Base-by-base conservation (phyloP, 257 asterid species). In the Scutellaria minor region DNA sequence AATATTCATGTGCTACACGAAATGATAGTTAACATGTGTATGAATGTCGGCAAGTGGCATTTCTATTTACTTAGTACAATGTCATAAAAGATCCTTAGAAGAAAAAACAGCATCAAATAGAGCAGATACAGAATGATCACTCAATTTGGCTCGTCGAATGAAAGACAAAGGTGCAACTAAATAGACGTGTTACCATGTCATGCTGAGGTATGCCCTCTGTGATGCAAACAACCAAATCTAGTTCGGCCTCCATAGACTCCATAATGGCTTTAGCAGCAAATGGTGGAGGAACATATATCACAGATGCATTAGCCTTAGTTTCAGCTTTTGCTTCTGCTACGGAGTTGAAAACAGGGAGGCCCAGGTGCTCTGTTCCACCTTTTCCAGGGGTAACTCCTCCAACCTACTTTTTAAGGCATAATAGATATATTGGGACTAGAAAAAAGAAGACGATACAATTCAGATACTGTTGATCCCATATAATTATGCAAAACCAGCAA, bases 281-380 rank as follows among this genome's bases (percentile, higher is more conserved):
- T 53, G 98, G 97, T 7, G 97, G 99, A 61, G 99, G 99, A 56
- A 94, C 98, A 65, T 94, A 94, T 67, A 89, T 84, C 67, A 88
- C 99, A 41, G 99, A 84, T 58, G 97, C 99, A 85, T 88, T 88
- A 75, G 98, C 95, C 84, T 83, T 89, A 14, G 97, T 83, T 81
- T 94, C 99, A 77, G 92, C 88, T 80, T 94, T 94, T 35, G 98
- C 99, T 77, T 94, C 96, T 51, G 95, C 96, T 2, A 94, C 97
- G 55, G 90, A 70, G 81, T 89, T 89, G 80, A 94, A 94, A 52
- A 94, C 97, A 40, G 97, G 99, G 66, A 94, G 95, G 20, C 99
- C 99, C 76, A 94, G 79, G 78, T 91, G 99, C 85, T 94, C 97
- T 0, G 98, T 88, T 78, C 99, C 99, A 68, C 99, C 98, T 83